Evolutionary conservation across 2,329 filamentous ascomycete genomes (phyloP).

Genomic region (Clarireedia homoeocarpa): DNA sequence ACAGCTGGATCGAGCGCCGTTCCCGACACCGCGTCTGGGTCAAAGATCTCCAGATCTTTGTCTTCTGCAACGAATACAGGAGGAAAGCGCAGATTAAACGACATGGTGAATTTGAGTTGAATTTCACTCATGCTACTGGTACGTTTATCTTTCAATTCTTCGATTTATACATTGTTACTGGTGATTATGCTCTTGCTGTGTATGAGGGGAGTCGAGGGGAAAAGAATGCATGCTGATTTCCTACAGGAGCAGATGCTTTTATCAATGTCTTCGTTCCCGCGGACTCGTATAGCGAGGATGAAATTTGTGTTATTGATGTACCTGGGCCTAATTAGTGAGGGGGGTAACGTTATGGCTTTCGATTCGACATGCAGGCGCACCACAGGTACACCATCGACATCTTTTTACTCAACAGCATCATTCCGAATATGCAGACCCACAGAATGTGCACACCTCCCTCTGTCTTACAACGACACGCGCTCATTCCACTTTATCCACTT

Average conservation of each 20-base stretch:
- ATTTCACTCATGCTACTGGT: conserved; percentile 25
- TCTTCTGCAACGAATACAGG: conserved; percentile 50
- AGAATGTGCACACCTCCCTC: no score
- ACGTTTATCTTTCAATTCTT: conserved; percentile 1
- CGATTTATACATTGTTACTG: neutral
- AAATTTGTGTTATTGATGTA: neutral
- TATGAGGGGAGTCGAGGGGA: neutral
- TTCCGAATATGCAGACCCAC: no score
- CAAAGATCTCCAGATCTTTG: conserved; percentile 47
- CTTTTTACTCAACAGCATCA: no score
- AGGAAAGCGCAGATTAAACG: conserved; percentile 44
- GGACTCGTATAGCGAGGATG: neutral
- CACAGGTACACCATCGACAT: no score
- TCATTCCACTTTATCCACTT: no score
- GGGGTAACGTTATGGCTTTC: no score
- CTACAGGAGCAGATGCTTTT: conserved; percentile 7
- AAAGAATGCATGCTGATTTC: no score
- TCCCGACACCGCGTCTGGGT: conserved; percentile 42
- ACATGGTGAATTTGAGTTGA: conserved; percentile 26
- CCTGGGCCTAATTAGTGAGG: no score
- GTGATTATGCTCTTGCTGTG: neutral
- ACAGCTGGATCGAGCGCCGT: conserved; percentile 44
- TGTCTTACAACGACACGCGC: no score
- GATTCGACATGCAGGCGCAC: no score
- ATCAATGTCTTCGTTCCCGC: neutral